A percentile compares a stretch with the other conserved stretches of the same genome.
phyloP scores from a whole-genome alignment of 495 filamentous ascomycete species.

The Parathielavia hyrcaniae region DNA sequence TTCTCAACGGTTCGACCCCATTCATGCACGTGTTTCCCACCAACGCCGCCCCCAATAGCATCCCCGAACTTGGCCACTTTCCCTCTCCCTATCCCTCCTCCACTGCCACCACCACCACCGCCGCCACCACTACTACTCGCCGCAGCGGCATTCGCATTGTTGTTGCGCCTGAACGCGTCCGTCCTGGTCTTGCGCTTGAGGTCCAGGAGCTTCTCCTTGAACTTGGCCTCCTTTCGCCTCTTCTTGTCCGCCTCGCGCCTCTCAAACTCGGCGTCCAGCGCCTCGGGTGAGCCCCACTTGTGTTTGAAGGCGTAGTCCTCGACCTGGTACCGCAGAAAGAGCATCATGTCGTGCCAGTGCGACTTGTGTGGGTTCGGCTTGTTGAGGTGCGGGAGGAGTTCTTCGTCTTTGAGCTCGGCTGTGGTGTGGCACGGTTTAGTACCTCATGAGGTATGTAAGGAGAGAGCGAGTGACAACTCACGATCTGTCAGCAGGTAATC shows the following conservation, averaged over 20 bases:
- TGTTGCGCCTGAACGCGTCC: constrained; percentile 69
- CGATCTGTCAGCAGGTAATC: constrained; percentile 94
- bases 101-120: constrained; percentile 18
- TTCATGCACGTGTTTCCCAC: constrained; percentile 75
- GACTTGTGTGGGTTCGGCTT: constrained; percentile 91
- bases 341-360: constrained; percentile 98
- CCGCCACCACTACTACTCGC: constrained; percentile 23
- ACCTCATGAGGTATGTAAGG: no score
- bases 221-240: constrained; percentile 81
- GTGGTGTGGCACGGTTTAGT: background rate
- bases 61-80: constrained; percentile 71
- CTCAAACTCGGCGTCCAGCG: constrained; percentile 84
- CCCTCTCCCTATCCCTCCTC: constrained; percentile 37
- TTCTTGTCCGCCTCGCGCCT: constrained; percentile 76
- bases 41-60: constrained; percentile 52
- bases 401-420: constrained; percentile 80
- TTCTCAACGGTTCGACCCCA: constrained; percentile 81
- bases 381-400: constrained; percentile 79
- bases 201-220: constrained; percentile 78
- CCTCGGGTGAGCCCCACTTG: constrained; percentile 81
- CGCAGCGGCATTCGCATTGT: constrained; percentile 42
- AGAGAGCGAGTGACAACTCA: no score
- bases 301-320: constrained; percentile 80
- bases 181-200: constrained; percentile 90
- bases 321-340: constrained; percentile 88